These are phyloP conservation scores for Athelia psychrophila DNA, from an alignment of 1,284 basidiomycete species.

Conservation along the genomic window DNA sequence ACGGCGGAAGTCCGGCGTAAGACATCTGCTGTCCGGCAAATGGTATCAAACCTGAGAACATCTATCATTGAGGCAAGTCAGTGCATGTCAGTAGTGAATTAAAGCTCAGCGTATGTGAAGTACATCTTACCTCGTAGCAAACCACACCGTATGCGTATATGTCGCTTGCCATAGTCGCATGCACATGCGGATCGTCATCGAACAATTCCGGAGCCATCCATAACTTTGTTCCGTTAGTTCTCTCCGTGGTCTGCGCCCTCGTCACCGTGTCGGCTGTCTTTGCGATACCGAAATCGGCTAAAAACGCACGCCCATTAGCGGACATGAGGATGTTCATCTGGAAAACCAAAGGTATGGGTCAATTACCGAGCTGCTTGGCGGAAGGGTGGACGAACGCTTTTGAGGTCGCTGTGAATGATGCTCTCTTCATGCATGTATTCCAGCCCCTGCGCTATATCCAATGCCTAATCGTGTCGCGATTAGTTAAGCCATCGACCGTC, in stretches of 20 bases:
- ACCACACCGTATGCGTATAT: not conserved
- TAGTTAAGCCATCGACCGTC: no score
- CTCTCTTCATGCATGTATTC: not conserved
- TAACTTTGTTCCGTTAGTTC: not conserved
- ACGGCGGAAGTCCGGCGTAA: not conserved
- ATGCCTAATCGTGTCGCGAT: not conserved
- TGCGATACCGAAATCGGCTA: not conserved
- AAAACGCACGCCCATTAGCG: not conserved
- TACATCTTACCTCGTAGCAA: not conserved
- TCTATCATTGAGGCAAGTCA: not conserved
- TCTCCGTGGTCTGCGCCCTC: not conserved
- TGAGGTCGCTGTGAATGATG: not conserved
- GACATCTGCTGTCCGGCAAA: not conserved
- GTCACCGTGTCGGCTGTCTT: not conserved
- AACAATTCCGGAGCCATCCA: not conserved
- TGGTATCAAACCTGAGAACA: not conserved
- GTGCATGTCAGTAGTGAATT: not conserved
- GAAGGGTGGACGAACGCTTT: not conserved
- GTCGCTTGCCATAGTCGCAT: not conserved
- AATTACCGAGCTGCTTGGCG: no score
- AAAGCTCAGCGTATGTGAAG: no score
- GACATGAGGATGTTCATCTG: constrained; percentile 1
- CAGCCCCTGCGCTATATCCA: not conserved
- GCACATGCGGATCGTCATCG: not conserved
- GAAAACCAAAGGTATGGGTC: not conserved